Conservation (phyloP, 495 filamentous ascomycete genomes). For the Podospora fimiseda region DNA sequence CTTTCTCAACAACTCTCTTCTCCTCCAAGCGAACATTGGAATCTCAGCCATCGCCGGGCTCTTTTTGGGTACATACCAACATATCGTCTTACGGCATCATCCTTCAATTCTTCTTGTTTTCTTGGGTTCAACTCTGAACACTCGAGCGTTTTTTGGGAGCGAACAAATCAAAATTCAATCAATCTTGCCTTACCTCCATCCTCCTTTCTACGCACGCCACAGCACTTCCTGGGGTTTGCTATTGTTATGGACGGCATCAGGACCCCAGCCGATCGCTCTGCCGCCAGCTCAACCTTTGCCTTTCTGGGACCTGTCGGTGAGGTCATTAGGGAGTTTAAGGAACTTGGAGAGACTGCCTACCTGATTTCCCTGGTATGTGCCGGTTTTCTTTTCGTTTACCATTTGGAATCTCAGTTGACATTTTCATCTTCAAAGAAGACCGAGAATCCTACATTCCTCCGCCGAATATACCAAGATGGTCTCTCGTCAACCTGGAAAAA, state of each 20-base stretch:
- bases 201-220: not conserved
- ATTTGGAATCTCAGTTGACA: no score
- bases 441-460: not conserved
- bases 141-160: constrained; percentile 6
- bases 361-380: no score
- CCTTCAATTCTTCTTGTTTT: not conserved
- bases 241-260: not conserved
- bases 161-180: constrained; percentile 1
- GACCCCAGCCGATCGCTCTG: not conserved
- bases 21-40: not conserved
- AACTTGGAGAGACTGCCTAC: no score
- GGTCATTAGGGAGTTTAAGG: not conserved
- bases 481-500: not conserved
- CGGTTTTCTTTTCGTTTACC: no score
- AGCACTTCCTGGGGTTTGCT: not conserved
- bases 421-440: no score
- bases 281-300: not conserved
- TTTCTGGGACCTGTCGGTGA: not conserved
- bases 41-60: not conserved
- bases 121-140: not conserved
- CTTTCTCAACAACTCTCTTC: not conserved
- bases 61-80: constrained; percentile 4
- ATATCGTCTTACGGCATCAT: constrained; percentile 3
- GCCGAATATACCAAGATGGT: constrained; percentile 9
- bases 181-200: not conserved